A percentile compares a stretch with the other conserved stretches of the same genome.
phyloP scores from a whole-genome alignment of 495 filamentous ascomycete species.

The Aspergillus nidulans region DNA sequence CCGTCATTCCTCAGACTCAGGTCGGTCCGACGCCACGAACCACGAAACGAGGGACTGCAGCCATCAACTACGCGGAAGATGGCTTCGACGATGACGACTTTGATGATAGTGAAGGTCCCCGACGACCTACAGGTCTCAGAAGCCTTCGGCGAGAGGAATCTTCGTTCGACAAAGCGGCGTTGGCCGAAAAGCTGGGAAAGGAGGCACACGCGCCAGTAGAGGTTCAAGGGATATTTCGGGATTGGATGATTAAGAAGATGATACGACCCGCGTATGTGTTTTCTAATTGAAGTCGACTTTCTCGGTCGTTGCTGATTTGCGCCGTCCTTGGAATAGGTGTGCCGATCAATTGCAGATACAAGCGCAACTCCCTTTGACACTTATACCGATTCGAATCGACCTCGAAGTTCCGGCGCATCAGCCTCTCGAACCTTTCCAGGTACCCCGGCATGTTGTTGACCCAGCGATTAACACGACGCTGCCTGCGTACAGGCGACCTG shows the following conservation, averaged over 20 bases:
- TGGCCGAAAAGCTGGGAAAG: constrained; percentile 74
- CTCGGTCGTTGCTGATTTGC: constrained; percentile 14
- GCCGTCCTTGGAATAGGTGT: constrained; percentile 25
- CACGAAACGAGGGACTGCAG: constrained; percentile 92
- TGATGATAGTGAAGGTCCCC: constrained; percentile 75
- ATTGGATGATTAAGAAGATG: constrained; percentile 86
- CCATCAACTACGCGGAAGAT: constrained; percentile 96
- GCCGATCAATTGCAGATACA: constrained; percentile 74
- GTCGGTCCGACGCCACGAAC: constrained; percentile 70
- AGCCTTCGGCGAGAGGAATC: constrained; percentile 78
- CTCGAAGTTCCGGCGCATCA: constrained; percentile 80
- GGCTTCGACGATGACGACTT: constrained; percentile 93
- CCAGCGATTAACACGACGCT: constrained; percentile 58
- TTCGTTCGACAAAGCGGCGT: constrained; percentile 53
- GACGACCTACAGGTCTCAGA: constrained; percentile 78
- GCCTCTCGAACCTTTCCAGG: constrained; percentile 66
- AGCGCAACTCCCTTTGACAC: constrained; percentile 75
- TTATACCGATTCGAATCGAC: constrained; percentile 96
- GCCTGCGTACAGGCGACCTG: constrained; percentile 71
- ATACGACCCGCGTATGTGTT: constrained; percentile 44
- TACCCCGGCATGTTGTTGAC: constrained; percentile 58
- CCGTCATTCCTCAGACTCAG: constrained; percentile 68
- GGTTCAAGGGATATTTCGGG: constrained; percentile 83
- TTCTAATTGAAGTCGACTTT: background rate
- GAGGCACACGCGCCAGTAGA: constrained; percentile 76